Evolutionary conservation across 805 yeast species (phyloP), one percentile per base, ranked within the genome.

Genomic region (Myxozyma kluyveri): DNA sequence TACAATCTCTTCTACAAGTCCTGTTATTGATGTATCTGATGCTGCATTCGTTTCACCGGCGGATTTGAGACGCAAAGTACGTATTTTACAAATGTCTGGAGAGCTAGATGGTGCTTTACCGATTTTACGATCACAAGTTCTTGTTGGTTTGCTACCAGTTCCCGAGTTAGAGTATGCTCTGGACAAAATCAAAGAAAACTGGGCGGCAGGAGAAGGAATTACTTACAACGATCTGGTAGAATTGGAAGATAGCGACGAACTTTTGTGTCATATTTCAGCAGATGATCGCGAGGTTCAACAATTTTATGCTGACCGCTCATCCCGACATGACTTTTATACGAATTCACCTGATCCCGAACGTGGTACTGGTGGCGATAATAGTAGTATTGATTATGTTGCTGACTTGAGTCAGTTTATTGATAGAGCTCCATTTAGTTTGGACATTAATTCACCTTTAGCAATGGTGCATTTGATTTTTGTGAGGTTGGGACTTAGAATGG

Each of bases 81-180:
- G 54, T 2, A 47, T 65, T 6, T 64, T 77, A n/a, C 80, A 76
- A 36, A 59, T 62, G 18, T 67, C 69, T 14, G 73, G 75, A 2
- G 67, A 77, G 43, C 61, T 77, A 21, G 84, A 80, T 63, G 83
- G 82, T 0, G 77, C 80, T 57, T 61, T 80, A 21, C 78, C 83
- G 1, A 64, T 80, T 4, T 61, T 77, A n/a, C 68, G 69, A 42
- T 63, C 64, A 12, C 54, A 63, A 47, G 35, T 70, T 65, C 59
- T 72, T 12, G 72, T 75, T 17, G 84, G 83, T 0, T 51, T 77
- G 3, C 54, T 80, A 3, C 74, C 77, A 29, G 78, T 74, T 24
- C 75, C 81, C 0, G 80, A 77, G 44, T 67, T 80, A 49, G 82
- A 79, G 52, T 70, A 72, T 52, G 74, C 75, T n/a, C 63, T 80